These are phyloP conservation scores for Piloderma croceum DNA, from an alignment of 768 basidiomycete genomes.

Conservation along the genomic window DNA sequence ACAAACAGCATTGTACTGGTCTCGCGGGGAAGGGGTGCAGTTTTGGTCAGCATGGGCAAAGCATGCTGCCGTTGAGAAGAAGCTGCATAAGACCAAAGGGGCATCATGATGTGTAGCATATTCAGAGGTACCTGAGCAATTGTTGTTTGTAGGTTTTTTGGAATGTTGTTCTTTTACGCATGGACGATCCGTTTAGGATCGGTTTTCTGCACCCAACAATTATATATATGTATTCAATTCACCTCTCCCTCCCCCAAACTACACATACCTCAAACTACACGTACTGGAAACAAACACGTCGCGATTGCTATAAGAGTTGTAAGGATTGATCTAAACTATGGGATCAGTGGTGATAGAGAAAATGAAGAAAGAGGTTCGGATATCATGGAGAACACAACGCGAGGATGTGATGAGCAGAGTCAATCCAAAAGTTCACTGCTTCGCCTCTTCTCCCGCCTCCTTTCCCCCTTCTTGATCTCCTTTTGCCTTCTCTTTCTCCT, in stretches of 20 bases:
- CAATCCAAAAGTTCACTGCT: too few species aligned
- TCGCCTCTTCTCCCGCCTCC: constrained; percentile 2
- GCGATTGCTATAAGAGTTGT: constrained; percentile 1
- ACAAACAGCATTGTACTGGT: constrained; percentile 69
- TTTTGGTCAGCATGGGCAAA: constrained; percentile 78
- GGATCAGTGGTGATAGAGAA: too few species aligned
- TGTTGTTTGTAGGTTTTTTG: too few species aligned
- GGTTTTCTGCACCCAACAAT: too few species aligned
- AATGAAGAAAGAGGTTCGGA: background rate
- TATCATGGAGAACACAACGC: background rate
- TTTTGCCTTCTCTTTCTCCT: constrained; percentile 25
- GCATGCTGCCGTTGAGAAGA: too few species aligned
- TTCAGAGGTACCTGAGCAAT: too few species aligned
- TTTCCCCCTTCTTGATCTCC: constrained; percentile 11
- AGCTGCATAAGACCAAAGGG: constrained; percentile 15
- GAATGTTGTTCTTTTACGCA: too few species aligned
- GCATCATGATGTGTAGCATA: constrained; percentile 7
- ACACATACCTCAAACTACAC: constrained; percentile 2
- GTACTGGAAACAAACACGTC: constrained; percentile 7
- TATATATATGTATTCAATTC: too few species aligned
- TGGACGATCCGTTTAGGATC: too few species aligned
- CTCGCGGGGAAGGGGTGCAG: constrained; percentile 52
- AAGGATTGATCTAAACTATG: too few species aligned
- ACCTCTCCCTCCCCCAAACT: too few species aligned
- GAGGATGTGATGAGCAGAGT: background rate